Conservation (phyloP, 2,329 filamentous ascomycete species). For the Fusarium camptoceras region DNA sequence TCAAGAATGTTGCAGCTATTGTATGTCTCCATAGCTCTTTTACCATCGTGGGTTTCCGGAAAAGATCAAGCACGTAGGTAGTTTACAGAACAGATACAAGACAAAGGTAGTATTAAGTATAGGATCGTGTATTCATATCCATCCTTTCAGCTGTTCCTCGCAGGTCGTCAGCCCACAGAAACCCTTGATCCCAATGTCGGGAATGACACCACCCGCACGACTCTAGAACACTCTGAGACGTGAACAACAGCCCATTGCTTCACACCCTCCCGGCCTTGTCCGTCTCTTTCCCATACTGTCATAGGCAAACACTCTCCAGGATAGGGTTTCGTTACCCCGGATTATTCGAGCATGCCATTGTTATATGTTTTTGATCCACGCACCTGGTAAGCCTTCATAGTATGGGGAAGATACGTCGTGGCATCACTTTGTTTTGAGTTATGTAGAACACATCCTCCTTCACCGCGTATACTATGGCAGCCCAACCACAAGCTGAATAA, state of each 20-base stretch:
- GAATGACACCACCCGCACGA: conserved; percentile 41
- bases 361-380: not conserved
- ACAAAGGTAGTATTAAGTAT: not conserved
- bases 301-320: not conserved
- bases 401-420: conserved; percentile 26
- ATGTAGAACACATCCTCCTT: not conserved
- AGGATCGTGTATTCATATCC: not conserved
- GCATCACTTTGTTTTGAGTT: conserved; percentile 6
- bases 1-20: not conserved
- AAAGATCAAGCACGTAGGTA: not conserved
- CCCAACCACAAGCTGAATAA: not conserved
- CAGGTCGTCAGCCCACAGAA: not conserved
- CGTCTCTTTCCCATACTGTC: not conserved
- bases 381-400: not conserved
- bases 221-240: conserved; percentile 38
- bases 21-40: not conserved
- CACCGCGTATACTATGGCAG: not conserved
- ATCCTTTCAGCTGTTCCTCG: conserved; percentile 7
- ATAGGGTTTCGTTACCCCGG: conserved; percentile 35
- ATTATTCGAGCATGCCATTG: conserved; percentile 29
- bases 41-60: not conserved
- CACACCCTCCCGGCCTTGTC: conserved; percentile 32
- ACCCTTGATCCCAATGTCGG: not conserved
- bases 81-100: not conserved
- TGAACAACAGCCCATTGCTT: conserved; percentile 39